These are phyloP conservation scores for Castanopsis chinensis DNA, from an alignment of 306 rosid genomes.

Conservation along the genomic window DNA sequence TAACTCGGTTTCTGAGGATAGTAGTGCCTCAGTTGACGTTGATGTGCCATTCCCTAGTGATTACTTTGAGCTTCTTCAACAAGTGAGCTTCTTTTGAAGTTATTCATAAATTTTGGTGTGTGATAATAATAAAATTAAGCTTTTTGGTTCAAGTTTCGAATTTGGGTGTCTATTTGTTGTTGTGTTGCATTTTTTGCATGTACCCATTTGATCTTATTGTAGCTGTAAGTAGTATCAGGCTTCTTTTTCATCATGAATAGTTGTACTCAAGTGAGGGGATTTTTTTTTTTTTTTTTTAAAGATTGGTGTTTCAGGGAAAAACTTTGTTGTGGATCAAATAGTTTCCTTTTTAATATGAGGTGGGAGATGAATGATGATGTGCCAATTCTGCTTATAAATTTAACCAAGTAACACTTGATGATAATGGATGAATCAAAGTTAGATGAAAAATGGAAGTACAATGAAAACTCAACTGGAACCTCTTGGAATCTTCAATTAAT, in stretches of 20 bases:
- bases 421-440: neutral
- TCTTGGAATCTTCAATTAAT: neutral
- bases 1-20: slow-evolving; percentile 44
- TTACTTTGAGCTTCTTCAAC: slow-evolving; percentile 80
- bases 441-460: neutral
- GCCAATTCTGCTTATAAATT: neutral
- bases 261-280: neutral
- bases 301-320: too few relatives aligned
- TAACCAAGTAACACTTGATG: neutral
- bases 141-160: neutral
- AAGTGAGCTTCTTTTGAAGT: slow-evolving; percentile 37
- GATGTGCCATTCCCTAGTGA: slow-evolving; percentile 71
- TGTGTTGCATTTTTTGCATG: neutral
- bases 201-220: neutral
- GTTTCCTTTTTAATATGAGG: too few relatives aligned
- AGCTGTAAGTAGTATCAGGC: neutral
- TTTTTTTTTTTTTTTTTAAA: too few relatives aligned
- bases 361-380: neutral
- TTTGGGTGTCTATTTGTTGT: neutral
- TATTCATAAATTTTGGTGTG: neutral
- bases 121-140: neutral
- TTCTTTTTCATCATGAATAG: neutral
- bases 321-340: too few relatives aligned
- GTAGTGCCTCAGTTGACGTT: slow-evolving; percentile 38
- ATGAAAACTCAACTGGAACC: neutral